phyloP scores from a whole-genome alignment of 805 yeast genomes.

The Komagataella ulmi region DNA sequence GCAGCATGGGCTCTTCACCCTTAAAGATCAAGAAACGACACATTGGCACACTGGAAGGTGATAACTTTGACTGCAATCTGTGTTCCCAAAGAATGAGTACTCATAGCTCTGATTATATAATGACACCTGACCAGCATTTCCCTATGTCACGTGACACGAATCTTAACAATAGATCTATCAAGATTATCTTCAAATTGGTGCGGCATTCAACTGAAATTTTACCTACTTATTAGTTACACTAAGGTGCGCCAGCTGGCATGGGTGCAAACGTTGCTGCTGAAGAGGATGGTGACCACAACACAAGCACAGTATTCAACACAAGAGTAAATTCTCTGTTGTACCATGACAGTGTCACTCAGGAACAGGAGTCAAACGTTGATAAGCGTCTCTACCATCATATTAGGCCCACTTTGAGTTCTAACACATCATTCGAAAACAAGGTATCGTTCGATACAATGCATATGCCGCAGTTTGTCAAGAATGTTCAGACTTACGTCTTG shows the following conservation, averaged over 20 bases:
- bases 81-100: background rate
- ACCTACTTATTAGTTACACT: too few species aligned
- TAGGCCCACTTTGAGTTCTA: background rate
- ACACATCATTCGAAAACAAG: background rate
- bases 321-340: background rate
- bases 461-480: background rate
- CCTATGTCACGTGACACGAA: background rate
- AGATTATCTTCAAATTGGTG: background rate
- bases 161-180: background rate
- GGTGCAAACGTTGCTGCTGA: background rate
- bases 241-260: background rate
- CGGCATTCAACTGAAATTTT: background rate
- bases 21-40: constrained; percentile 88
- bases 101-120: background rate
- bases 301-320: background rate
- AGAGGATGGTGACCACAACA: background rate
- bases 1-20: constrained; percentile 77
- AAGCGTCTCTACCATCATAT: background rate
- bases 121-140: background rate
- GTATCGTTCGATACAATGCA: background rate
- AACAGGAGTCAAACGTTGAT: background rate
- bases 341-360: background rate
- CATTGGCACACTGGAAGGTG: constrained; percentile 29
- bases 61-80: background rate
- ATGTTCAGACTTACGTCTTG: constrained; percentile 4